Evolutionary conservation across 441 rosid genomes (phyloP).

Genomic region (Adansonia grandidieri): DNA sequence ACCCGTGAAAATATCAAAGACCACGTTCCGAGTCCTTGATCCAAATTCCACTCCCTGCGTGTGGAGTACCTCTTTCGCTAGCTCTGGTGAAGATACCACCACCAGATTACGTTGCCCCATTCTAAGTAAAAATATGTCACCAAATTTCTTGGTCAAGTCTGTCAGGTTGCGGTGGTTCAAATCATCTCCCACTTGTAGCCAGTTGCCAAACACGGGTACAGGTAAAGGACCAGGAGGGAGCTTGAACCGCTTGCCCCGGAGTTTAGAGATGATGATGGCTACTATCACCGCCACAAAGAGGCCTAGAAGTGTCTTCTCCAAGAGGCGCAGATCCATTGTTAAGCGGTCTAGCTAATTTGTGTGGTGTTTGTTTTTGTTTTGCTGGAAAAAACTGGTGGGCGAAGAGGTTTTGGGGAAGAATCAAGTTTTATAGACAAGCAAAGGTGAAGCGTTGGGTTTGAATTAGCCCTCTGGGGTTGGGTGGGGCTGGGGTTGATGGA

Average conservation of each 20-base stretch:
- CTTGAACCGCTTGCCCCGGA: conserved; percentile 82
- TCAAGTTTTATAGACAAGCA: too few relatives aligned
- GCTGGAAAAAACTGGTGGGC: too few relatives aligned
- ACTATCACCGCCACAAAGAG: conserved; percentile 65
- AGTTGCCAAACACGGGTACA: conserved; percentile 90
- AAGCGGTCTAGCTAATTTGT: too few relatives aligned
- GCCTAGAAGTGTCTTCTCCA: conserved; percentile 80
- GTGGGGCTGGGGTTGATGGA: too few relatives aligned
- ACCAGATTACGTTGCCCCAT: conserved; percentile 96
- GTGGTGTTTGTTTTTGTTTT: too few relatives aligned
- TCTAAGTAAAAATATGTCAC: conserved; percentile 72
- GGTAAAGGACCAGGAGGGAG: conserved; percentile 39
- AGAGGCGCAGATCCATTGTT: conserved; percentile 74
- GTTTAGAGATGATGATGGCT: conserved; percentile 69
- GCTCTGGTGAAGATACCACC: conserved; percentile 47
- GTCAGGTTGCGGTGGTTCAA: conserved; percentile 85
- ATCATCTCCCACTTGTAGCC: conserved; percentile 98
- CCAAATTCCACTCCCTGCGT: conserved; percentile 96
- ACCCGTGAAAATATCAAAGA: conserved; percentile 92
- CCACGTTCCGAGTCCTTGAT: conserved; percentile 87
- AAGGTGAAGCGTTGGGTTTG: too few relatives aligned
- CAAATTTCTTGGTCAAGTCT: conserved; percentile 73
- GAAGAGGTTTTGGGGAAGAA: too few relatives aligned
- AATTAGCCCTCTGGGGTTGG: too few relatives aligned
- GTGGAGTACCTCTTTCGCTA: background rate